Evolutionary conservation across 2,329 filamentous ascomycete species (phyloP).

Genomic region (Coleophoma eucalyptorum): DNA sequence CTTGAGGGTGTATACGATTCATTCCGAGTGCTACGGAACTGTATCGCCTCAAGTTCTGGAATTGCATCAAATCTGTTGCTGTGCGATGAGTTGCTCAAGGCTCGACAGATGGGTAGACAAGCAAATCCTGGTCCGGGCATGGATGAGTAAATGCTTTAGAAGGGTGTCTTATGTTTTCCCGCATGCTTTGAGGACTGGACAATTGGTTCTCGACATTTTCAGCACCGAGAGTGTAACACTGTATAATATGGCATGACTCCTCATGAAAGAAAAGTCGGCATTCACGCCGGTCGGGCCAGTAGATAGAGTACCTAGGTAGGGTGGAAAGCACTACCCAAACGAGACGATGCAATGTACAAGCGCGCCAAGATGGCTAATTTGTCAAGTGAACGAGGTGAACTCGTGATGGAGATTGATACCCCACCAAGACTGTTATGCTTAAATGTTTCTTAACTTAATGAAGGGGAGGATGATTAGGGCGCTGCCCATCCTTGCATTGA

Average conservation of each 20-base stretch:
- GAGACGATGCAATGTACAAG: too few species aligned
- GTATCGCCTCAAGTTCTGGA: conserved; percentile 86
- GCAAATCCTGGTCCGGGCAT: conserved; percentile 60
- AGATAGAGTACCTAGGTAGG: too few species aligned
- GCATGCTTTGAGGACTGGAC: neutral
- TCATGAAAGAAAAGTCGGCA: neutral
- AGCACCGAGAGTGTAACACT: neutral
- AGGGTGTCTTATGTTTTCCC: neutral
- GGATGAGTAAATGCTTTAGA: conserved; percentile 39
- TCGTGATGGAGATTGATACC: too few species aligned
- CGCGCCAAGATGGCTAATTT: too few species aligned
- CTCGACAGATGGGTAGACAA: conserved; percentile 82
- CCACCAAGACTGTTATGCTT: neutral
- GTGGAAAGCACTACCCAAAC: too few species aligned
- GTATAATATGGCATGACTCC: neutral
- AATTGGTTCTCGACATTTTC: conserved; percentile 1
- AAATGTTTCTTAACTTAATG: neutral
- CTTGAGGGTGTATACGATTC: conserved; percentile 93
- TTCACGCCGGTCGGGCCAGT: too few species aligned
- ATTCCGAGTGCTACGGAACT: conserved; percentile 91
- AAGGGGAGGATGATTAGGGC: too few species aligned
- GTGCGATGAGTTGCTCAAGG: conserved; percentile 96
- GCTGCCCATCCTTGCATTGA: too few species aligned
- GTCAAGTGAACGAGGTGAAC: too few species aligned
- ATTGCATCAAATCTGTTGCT: conserved; percentile 94